Conservation (phyloP, 257 asterid species). For the Penstemon davidsonii region DNA sequence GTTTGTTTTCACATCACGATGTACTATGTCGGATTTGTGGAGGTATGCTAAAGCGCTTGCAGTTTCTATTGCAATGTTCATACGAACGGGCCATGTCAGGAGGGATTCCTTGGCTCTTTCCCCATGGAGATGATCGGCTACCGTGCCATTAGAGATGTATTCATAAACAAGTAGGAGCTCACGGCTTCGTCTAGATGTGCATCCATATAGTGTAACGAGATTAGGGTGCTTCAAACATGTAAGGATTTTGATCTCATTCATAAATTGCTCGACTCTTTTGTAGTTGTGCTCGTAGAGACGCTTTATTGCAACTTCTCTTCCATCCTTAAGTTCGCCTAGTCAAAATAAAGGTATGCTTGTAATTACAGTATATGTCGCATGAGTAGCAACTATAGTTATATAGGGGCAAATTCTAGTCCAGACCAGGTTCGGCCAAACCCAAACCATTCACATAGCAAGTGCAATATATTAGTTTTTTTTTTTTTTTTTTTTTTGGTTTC, state of each 20-base stretch:
- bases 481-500: no score
- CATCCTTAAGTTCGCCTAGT: slow-evolving; percentile 52
- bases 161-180: slow-evolving; percentile 62
- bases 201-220: slow-evolving; percentile 56
- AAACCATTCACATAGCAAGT: no score
- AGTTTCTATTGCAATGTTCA: slow-evolving; percentile 55
- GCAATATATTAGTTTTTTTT: no score
- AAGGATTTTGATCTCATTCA: slow-evolving; percentile 54
- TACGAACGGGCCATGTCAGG: slow-evolving; percentile 44
- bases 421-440: no score
- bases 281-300: slow-evolving; percentile 52
- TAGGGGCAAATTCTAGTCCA: no score
- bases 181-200: slow-evolving; percentile 50
- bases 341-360: not conserved
- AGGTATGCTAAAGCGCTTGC: slow-evolving; percentile 56
- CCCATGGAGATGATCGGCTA: slow-evolving; percentile 62
- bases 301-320: slow-evolving; percentile 67
- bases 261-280: slow-evolving; percentile 52
- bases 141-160: slow-evolving; percentile 52
- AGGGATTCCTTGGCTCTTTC: slow-evolving; percentile 24
- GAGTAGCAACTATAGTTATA: no score
- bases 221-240: slow-evolving; percentile 46
- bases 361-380: no score
- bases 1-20: slow-evolving; percentile 56
- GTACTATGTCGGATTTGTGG: slow-evolving; percentile 54